Evolutionary conservation across 2,329 filamentous ascomycete species (phyloP).

Genomic region (Aureobasidium melanogenum): DNA sequence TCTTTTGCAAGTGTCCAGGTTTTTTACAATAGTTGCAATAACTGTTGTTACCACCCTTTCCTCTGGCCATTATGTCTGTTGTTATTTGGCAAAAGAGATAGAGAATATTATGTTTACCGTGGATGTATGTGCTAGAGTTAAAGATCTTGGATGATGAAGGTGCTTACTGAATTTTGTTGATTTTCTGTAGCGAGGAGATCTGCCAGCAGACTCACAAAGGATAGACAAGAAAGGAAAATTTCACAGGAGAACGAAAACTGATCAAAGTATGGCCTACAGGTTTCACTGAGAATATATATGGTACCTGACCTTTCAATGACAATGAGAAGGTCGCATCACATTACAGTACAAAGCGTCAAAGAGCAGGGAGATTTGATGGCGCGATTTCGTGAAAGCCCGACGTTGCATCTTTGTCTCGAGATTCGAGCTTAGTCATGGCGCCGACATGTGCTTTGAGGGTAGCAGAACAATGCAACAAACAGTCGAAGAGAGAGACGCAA

Average conservation of each 20-base stretch:
- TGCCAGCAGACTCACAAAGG: conserved; percentile 3
- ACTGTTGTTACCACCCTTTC: background rate
- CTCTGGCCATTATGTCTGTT: background rate
- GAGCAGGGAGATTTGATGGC: background rate
- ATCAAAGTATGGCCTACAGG: background rate
- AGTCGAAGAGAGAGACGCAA: background rate
- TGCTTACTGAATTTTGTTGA: background rate
- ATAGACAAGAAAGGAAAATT: background rate
- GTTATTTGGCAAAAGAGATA: background rate
- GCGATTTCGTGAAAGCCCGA: background rate
- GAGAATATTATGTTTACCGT: background rate
- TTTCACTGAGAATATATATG: background rate
- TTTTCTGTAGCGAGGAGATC: background rate
- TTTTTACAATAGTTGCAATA: background rate
- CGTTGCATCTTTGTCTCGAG: background rate
- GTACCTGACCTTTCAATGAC: background rate
- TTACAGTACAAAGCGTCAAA: background rate
- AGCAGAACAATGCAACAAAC: background rate
- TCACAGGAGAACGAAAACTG: background rate
- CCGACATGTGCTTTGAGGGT: too few relatives aligned
- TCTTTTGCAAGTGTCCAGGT: background rate
- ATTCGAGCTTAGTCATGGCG: background rate
- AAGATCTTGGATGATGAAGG: background rate
- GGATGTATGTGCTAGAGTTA: background rate
- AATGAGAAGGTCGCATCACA: too few relatives aligned